phyloP scores from a whole-genome alignment of 805 yeast genomes.

The Candida nonsorbophila region DNA sequence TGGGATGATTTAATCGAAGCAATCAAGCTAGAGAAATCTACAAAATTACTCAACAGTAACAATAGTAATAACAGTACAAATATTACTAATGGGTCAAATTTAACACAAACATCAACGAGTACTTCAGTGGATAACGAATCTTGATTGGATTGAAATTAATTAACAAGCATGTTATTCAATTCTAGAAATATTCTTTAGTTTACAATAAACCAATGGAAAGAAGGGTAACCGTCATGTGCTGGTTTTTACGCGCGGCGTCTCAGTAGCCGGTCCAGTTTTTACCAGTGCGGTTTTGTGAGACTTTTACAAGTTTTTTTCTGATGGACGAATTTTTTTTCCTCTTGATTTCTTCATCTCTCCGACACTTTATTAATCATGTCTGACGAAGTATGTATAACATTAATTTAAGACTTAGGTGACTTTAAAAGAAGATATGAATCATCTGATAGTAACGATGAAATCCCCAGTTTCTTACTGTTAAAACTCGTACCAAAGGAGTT shows the following conservation, averaged over 20 bases:
- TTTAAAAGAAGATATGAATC: no score
- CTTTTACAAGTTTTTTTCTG: conserved; percentile 1
- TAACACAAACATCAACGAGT: neutral
- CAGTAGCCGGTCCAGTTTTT: no score
- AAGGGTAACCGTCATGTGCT: conserved; percentile 9
- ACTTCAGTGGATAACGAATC: neutral
- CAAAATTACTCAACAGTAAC: conserved; percentile 2
- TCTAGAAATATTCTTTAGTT: neutral
- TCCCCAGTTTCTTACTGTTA: no score
- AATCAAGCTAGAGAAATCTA: conserved; percentile 27
- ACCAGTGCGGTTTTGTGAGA: no score
- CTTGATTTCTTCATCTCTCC: no score
- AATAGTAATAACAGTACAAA: conserved; percentile 2
- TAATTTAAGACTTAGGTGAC: no score
- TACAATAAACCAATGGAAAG: conserved; percentile 2
- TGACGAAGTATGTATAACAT: conserved; percentile 10
- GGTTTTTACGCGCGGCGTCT: conserved; percentile 4
- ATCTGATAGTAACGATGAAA: no score
- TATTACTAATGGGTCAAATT: conserved; percentile 15
- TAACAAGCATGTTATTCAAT: conserved; percentile 1
- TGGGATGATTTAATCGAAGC: conserved; percentile 37
- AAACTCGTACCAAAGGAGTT: no score
- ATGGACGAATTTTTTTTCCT: conserved; percentile 8
- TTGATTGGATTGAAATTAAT: conserved; percentile 2
- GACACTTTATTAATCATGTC: conserved; percentile 7